phyloP scores from a whole-genome alignment of 148 eudicot genomes.

The Vaccinium macrocarpon region DNA sequence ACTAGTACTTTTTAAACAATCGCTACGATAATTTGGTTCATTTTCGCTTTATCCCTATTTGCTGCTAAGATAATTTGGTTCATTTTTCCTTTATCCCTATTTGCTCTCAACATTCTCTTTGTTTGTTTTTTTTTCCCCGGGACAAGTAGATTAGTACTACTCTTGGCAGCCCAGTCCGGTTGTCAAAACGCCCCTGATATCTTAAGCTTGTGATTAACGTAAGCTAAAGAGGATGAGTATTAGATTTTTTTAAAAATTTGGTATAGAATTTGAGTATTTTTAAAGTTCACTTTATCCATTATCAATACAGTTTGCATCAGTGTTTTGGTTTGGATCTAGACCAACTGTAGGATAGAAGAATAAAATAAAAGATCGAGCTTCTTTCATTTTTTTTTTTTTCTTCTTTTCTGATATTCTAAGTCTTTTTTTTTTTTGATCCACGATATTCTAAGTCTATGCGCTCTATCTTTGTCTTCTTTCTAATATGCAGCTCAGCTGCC shows the following conservation, averaged over 20 bases:
- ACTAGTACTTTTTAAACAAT: no score
- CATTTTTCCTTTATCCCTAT: neutral
- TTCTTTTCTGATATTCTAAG: neutral
- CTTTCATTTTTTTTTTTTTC: neutral
- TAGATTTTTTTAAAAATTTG: neutral
- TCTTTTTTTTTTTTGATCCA: no score
- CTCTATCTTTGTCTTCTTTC: neutral
- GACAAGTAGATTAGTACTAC: neutral
- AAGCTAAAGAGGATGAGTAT: no score
- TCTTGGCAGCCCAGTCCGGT: neutral
- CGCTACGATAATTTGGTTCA: no score
- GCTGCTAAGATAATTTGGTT: no score
- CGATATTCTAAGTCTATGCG: neutral
- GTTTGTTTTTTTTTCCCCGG: neutral
- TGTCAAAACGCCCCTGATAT: neutral
- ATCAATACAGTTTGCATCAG: neutral
- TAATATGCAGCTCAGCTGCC: slow-evolving; percentile 50
- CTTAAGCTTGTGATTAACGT: neutral
- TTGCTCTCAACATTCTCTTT: neutral
- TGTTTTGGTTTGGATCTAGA: neutral
- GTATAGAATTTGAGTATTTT: neutral
- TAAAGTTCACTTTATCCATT: neutral
- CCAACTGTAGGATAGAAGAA: neutral
- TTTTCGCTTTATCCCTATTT: no score
- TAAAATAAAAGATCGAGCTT: neutral